Base-by-base conservation (phyloP, 2,329 filamentous ascomycete species). In the Hymenoscyphus salicellus region DNA sequence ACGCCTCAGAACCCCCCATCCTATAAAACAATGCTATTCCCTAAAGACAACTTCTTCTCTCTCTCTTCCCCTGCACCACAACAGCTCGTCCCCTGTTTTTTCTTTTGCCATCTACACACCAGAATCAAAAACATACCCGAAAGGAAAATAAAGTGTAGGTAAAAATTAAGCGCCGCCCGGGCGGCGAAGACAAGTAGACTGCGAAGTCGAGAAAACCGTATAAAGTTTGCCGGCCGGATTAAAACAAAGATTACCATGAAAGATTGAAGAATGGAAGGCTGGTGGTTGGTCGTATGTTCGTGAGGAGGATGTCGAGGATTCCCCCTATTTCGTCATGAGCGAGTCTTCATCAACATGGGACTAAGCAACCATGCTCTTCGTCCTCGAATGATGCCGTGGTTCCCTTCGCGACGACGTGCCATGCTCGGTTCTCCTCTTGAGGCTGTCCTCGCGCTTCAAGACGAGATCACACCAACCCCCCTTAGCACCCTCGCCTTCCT, bases 381-480 rank as follows among this genome's bases (percentile, higher is more conserved):
- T 73, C 43, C 72, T 66, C 23, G 69, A 59, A 63, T 75, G 73
- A 49, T 68, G 65, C 55, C 73, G 61, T 26, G 14, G 28, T 14
- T 67, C 70, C 61, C 66, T 69, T n/a, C 67, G 62, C 57, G 63
- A 43, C n/a, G 65, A 43, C n/a, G 65, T 64, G 62, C 63, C 70
- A 62, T 62, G 66, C 58, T 70, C 68, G 5, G 68, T 65, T 60
- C 68, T 71, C 56, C 66, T 72, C 60, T 61, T 66, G 33, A 72
- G 41, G 38, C 64, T 70, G 28, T 74, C 86, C 72, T 89, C 86
- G 69, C 83, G 78, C 80, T 87, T 87, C 68, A 90, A 79, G 66
- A 90, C 83, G 69, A 88, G 77, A 66, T 89, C 87, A 72, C 86
- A 89, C 88, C 88, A 90, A 77, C 86, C 86, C 65, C 82, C 79